These are phyloP conservation scores for Colletotrichum lindemuthianum DNA, from an alignment of 2,329 filamentous ascomycete species.

Conservation along the genomic window DNA sequence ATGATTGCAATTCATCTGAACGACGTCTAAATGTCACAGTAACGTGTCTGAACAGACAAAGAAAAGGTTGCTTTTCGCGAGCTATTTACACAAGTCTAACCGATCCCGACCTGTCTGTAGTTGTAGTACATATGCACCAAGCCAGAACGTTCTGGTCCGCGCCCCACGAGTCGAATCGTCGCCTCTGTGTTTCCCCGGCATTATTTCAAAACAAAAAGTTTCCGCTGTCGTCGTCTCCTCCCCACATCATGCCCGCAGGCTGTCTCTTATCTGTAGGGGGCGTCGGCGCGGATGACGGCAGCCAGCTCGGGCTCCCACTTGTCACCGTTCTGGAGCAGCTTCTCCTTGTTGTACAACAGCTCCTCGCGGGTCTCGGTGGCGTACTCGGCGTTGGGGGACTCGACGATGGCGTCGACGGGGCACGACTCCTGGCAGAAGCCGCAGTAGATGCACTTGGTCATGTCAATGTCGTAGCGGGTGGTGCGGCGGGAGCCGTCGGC, in stretches of 20 bases:
- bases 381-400: conserved; percentile 72
- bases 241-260: not conserved
- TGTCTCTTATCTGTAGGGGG: conserved; percentile 79
- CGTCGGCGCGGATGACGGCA: conserved; percentile 89
- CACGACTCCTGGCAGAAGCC: conserved; percentile 99
- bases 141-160: conserved; percentile 23
- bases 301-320: conserved; percentile 99
- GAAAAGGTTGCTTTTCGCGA: conserved; percentile 35
- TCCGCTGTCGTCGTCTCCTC: not conserved
- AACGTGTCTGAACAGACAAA: conserved; percentile 21
- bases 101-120: conserved; percentile 33
- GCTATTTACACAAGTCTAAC: conserved; percentile 35
- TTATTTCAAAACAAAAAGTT: conserved; percentile 22
- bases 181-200: conserved; percentile 9
- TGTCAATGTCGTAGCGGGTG: conserved; percentile 98
- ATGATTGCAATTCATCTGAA: too few species aligned
- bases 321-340: conserved; percentile 87
- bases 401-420: conserved; percentile 90
- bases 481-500: conserved; percentile 95
- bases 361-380: conserved; percentile 83
- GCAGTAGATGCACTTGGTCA: conserved; percentile 99
- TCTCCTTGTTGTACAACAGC: conserved; percentile 97
- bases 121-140: conserved; percentile 28
- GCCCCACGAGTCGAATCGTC: not conserved
- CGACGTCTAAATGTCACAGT: not conserved